Evolutionary conservation across 1,284 basidiomycete genomes (phyloP).

Genomic region (Cutaneotrichosporon daszewskae): DNA sequence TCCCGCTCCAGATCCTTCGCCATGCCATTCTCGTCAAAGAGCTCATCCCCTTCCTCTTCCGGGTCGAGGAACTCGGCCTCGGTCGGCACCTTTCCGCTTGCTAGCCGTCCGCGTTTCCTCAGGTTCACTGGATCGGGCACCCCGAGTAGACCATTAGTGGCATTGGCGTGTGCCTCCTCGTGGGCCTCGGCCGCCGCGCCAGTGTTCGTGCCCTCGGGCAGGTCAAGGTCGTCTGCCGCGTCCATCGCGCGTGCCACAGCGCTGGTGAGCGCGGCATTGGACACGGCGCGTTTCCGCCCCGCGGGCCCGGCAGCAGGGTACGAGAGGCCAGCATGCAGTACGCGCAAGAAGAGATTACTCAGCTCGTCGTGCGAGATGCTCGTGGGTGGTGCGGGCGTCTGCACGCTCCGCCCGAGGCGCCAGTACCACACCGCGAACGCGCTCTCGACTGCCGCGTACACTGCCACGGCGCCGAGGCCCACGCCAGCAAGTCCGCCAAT

Average conservation of each 20-base stretch:
- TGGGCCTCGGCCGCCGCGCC: too few relatives aligned
- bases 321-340: slow-evolving; percentile 56
- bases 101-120: slow-evolving; percentile 6
- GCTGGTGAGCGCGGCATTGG: too few relatives aligned
- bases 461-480: slow-evolving; percentile 20
- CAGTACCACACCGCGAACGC: slow-evolving; percentile 69
- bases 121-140: too few relatives aligned
- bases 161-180: too few relatives aligned
- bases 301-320: too few relatives aligned
- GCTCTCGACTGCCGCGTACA: slow-evolving; percentile 35
- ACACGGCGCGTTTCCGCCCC: too few relatives aligned
- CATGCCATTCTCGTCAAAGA: slow-evolving; percentile 12
- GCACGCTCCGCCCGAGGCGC: slow-evolving; percentile 55
- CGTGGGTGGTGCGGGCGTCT: slow-evolving; percentile 52
- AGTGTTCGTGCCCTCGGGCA: too few relatives aligned
- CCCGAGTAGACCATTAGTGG: too few relatives aligned
- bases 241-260: too few relatives aligned
- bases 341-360: slow-evolving; percentile 58
- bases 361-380: slow-evolving; percentile 48
- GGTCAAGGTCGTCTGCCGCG: too few relatives aligned
- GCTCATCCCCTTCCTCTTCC: slow-evolving; percentile 16
- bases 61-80: slow-evolving; percentile 24
- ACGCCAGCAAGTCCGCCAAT: neutral
- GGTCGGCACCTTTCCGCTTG: slow-evolving; percentile 2
- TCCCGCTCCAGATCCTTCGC: slow-evolving; percentile 22